A percentile compares a stretch with the other conserved stretches of the same genome.
phyloP scores from a whole-genome alignment of 495 filamentous ascomycete genomes.

The Daldinia loculata region DNA sequence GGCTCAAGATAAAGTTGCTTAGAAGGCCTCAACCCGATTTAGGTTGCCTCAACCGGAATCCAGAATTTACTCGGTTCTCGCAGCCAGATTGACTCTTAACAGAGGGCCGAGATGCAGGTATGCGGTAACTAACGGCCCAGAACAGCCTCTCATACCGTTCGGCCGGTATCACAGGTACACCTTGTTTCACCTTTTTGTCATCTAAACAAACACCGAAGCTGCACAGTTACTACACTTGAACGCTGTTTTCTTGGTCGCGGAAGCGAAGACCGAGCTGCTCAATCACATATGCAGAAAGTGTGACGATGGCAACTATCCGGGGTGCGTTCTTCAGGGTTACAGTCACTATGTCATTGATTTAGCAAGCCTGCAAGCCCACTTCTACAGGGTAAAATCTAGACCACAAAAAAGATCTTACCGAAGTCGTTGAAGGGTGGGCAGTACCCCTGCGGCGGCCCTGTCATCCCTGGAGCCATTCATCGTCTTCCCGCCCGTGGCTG shows the following conservation, averaged over 20 bases:
- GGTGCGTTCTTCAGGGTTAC: conserved; percentile 13
- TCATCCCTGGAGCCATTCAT: conserved; percentile 11
- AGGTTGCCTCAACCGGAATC: conserved; percentile 21
- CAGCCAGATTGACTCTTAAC: conserved; percentile 11
- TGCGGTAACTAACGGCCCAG: conserved; percentile 9
- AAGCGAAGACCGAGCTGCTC: neutral
- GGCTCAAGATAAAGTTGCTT: conserved; percentile 31
- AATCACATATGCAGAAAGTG: conserved; percentile 11
- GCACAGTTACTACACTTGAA: neutral
- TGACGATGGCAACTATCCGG: conserved; percentile 21
- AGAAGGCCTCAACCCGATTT: conserved; percentile 1
- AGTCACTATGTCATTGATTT: conserved; percentile 36
- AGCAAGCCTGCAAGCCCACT: conserved; percentile 12
- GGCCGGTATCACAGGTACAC: conserved; percentile 17
- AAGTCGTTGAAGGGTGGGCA: conserved; percentile 22
- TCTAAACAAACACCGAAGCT: conserved; percentile 7
- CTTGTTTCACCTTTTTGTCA: neutral
- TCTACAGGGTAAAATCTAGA: conserved; percentile 22
- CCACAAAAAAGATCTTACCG: conserved; percentile 19
- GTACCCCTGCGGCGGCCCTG: neutral
- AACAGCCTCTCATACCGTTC: conserved; percentile 12
- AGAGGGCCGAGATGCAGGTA: conserved; percentile 24
- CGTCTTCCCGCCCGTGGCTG: conserved; percentile 35
- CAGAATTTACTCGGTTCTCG: conserved; percentile 5
- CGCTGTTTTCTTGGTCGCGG: neutral